Conservation (phyloP, 2,329 filamentous ascomycete species). For the Sporothrix humicola region DNA sequence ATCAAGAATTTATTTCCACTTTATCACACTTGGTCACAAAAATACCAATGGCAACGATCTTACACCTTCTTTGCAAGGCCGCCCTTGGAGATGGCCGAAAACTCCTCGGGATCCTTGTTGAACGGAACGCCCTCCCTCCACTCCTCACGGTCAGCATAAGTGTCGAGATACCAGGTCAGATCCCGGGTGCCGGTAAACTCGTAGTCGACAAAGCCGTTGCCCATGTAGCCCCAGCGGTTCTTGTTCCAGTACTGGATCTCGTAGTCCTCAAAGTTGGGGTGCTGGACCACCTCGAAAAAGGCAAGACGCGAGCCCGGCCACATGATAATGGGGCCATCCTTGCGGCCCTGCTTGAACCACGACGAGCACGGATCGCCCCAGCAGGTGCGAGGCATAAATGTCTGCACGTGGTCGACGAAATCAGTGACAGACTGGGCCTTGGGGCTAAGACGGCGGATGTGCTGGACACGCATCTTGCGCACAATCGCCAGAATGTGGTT, state of each 20-base stretch:
- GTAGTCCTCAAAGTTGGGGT: background rate
- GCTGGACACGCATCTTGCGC: conserved; percentile 2
- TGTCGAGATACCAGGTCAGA: background rate
- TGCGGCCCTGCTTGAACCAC: background rate
- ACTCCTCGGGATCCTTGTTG: background rate
- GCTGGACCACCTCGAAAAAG: background rate
- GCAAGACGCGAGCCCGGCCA: background rate
- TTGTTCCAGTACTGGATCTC: background rate
- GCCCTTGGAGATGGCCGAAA: background rate
- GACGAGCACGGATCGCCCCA: background rate
- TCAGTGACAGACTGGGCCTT: background rate
- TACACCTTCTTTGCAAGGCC: background rate
- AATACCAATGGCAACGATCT: too few relatives aligned
- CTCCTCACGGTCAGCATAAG: background rate
- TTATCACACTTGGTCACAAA: too few relatives aligned
- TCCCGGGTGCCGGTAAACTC: background rate
- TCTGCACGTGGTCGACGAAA: background rate
- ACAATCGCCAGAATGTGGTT: background rate
- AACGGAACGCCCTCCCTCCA: background rate
- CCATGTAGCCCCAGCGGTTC: background rate
- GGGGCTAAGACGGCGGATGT: background rate
- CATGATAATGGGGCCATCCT: background rate
- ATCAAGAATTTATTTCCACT: too few relatives aligned
- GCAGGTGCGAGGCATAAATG: background rate
- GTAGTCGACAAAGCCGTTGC: conserved; percentile 3